Percentiles rank a stretch among this genome's conserved stretches.
These are phyloP conservation scores for Pestalotiopsis sp. DNA, from an alignment of 2,329 filamentous ascomycete species.

Conservation along the genomic window DNA sequence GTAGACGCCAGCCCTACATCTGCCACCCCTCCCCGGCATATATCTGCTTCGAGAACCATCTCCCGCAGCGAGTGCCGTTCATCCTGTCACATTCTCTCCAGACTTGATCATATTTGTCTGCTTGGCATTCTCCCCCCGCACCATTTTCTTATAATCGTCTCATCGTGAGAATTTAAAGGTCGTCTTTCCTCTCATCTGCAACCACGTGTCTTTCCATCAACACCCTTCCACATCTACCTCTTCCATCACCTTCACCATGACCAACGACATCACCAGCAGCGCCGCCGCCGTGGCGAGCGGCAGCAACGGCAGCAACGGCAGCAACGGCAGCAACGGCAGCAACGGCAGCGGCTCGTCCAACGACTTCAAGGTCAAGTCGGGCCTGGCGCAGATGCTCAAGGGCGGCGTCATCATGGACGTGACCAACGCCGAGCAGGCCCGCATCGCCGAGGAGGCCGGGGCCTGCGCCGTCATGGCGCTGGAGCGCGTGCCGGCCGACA, in stretches of 20 bases:
- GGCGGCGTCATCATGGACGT: conserved; percentile 99
- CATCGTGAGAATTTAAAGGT: not conserved
- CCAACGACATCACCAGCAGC: conserved; percentile 21
- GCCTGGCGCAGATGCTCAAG: conserved; percentile 96
- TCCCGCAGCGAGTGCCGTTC: not conserved
- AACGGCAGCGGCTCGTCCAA: conserved; percentile 32
- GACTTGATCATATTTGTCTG: not conserved
- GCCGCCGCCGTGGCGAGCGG: conserved; percentile 20
- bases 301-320: conserved; percentile 21
- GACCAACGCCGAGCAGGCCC: conserved; percentile 88
- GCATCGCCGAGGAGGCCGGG: conserved; percentile 96
- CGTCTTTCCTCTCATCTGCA: not conserved
- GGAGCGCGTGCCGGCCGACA: conserved; percentile 95
- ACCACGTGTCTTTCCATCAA: not conserved
- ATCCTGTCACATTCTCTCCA: not conserved
- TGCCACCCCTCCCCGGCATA: not conserved
- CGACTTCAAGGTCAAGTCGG: conserved; percentile 86
- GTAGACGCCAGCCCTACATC: not conserved
- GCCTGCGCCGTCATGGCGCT: conserved; percentile 98
- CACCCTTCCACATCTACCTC: not conserved
- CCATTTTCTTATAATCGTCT: not conserved
- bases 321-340: conserved; percentile 20
- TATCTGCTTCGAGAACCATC: not conserved
- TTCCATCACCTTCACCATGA: conserved; percentile 19
- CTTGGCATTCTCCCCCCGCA: not conserved